Conservation (phyloP, 176 grass and related monocot species). For the Zea mays region Zm-B73-REFERENCE-NAM-5.0 NC_050103.1:117870501-117871000, state of each 20-base stretch:
- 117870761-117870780: constrained; percentile 1
- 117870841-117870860: no score
- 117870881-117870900: no score
- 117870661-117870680: neutral
- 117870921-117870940: no score
- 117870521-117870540: neutral
- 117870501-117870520: neutral
- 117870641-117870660: neutral
- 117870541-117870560: neutral
- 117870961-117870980: no score
- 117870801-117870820: neutral
- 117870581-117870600: neutral
- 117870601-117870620: neutral
- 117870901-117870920: no score
- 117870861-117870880: no score
- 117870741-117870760: constrained; percentile 1
- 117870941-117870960: no score
- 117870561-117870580: neutral
- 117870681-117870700: constrained; percentile 1
- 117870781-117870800: constrained; percentile 2
- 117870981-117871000: no score
- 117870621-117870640: neutral
- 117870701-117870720: neutral
- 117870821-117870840: neutral
- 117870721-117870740: no score